phyloP scores from a whole-genome alignment of 2,329 filamentous ascomycete genomes.

The Metarhizium humberi region DNA sequence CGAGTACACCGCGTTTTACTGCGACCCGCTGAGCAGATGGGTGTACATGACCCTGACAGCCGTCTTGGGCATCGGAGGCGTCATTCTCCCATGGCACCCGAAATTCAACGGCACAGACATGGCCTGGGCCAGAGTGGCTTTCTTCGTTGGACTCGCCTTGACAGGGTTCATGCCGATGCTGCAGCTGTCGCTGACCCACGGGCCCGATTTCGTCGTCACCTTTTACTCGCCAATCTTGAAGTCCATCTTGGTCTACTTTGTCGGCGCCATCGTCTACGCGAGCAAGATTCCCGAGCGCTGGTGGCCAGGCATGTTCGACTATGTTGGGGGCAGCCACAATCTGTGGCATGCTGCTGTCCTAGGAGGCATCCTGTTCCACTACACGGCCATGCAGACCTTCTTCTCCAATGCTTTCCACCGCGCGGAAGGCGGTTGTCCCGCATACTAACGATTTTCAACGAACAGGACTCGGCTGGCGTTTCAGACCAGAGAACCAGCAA shows the following conservation, averaged over 20 bases:
- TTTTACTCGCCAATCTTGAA: constrained; percentile 87
- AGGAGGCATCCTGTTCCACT: constrained; percentile 95
- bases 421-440: constrained; percentile 50
- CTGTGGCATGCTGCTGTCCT: constrained; percentile 95
- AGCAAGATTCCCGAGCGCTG: constrained; percentile 89
- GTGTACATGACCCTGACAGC: constrained; percentile 78
- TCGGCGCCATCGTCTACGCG: constrained; percentile 80
- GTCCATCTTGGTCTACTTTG: constrained; percentile 76
- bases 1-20: constrained; percentile 98
- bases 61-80: constrained; percentile 72
- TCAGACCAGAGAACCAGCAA: background rate
- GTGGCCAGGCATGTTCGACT: constrained; percentile 89
- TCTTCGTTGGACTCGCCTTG: constrained; percentile 78
- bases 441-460: constrained; percentile 28
- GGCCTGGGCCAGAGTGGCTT: constrained; percentile 85
- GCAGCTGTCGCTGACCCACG: constrained; percentile 72
- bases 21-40: constrained; percentile 80
- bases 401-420: constrained; percentile 70
- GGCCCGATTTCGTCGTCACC: constrained; percentile 69
- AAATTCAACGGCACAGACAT: constrained; percentile 88
- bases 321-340: constrained; percentile 91
- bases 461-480: background rate
- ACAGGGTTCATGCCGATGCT: constrained; percentile 85
- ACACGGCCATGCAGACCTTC: constrained; percentile 90
- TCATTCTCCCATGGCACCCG: constrained; percentile 92